Conservation (phyloP, 306 rosid species). For the Lathyrus oleraceus region DNA sequence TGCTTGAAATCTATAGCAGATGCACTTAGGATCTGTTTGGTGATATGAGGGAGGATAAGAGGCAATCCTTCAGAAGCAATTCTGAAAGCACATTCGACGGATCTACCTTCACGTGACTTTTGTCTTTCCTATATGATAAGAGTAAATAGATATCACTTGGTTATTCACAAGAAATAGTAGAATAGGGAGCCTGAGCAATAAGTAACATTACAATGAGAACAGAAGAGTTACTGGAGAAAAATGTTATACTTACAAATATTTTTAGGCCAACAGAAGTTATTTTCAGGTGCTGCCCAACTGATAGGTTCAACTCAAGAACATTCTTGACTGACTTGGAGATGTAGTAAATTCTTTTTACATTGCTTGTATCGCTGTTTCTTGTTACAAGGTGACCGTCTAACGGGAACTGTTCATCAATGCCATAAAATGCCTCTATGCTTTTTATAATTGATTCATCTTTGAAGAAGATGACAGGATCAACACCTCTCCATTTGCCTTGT, state of each 20-base stretch:
- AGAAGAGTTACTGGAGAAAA: background rate
- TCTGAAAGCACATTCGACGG: constrained; percentile 79
- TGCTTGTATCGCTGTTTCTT: constrained; percentile 69
- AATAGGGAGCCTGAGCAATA: constrained; percentile 1
- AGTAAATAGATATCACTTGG: constrained; percentile 11
- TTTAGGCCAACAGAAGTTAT: constrained; percentile 84
- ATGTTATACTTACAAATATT: constrained; percentile 79
- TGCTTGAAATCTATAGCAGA: constrained; percentile 78
- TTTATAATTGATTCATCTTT: constrained; percentile 66
- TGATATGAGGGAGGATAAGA: constrained; percentile 69
- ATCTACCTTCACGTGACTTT: constrained; percentile 69
- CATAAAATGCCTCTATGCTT: constrained; percentile 76
- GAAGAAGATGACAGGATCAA: constrained; percentile 87
- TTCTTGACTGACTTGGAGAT: constrained; percentile 80
- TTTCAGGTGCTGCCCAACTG: constrained; percentile 85
- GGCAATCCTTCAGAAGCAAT: constrained; percentile 94
- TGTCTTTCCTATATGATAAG: constrained; percentile 72
- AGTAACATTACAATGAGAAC: constrained; percentile 11
- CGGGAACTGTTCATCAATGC: constrained; percentile 69
- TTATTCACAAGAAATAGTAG: background rate
- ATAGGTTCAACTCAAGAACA: constrained; percentile 77
- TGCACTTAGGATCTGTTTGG: constrained; percentile 70
- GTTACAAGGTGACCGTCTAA: constrained; percentile 74
- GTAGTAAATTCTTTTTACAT: constrained; percentile 85
- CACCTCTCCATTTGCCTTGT: constrained; percentile 90